These are phyloP conservation scores for Madurella mycetomatis DNA, from an alignment of 2,329 filamentous ascomycete species.

Conservation along the genomic window DNA sequence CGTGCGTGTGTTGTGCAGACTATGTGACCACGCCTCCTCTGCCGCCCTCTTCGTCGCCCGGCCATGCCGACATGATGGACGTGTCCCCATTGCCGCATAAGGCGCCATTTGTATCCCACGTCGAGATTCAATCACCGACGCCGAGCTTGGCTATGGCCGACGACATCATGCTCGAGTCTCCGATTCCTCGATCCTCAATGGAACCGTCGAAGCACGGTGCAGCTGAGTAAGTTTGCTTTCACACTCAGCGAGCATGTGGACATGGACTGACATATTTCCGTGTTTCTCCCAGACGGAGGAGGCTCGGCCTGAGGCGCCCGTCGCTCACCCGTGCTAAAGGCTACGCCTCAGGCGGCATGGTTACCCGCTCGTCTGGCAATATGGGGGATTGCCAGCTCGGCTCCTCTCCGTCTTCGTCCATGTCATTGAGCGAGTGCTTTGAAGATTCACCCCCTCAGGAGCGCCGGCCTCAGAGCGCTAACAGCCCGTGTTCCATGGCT, in stretches of 20 bases:
- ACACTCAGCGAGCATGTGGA: conserved; percentile 18
- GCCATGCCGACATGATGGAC: conserved; percentile 77
- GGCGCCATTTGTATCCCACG: conserved; percentile 59
- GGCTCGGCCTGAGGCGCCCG: conserved; percentile 66
- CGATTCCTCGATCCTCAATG: conserved; percentile 46
- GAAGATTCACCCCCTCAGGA: conserved; percentile 73
- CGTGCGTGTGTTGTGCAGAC: conserved; percentile 50
- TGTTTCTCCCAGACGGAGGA: conserved; percentile 52
- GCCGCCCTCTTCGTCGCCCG: conserved; percentile 72
- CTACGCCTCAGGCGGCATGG: conserved; percentile 62
- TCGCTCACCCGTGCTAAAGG: conserved; percentile 72
- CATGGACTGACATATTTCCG: conserved; percentile 25
- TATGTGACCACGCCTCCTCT: conserved; percentile 79
- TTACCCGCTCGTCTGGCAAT: conserved; percentile 61
- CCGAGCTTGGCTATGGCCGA: conserved; percentile 49
- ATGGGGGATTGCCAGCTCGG: conserved; percentile 31
- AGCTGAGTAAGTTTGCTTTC: conserved; percentile 47
- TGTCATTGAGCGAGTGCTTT: conserved; percentile 77
- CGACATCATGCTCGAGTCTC: conserved; percentile 54
- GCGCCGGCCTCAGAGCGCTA: conserved; percentile 55
- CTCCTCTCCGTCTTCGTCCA: conserved; percentile 51
- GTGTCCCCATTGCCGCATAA: conserved; percentile 92
- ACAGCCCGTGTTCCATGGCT: conserved; percentile 49
- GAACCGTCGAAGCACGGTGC: conserved; percentile 47
- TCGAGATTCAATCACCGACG: conserved; percentile 69